phyloP scores from a whole-genome alignment of 768 basidiomycete genomes.

The Pleurotus eryngii region DNA sequence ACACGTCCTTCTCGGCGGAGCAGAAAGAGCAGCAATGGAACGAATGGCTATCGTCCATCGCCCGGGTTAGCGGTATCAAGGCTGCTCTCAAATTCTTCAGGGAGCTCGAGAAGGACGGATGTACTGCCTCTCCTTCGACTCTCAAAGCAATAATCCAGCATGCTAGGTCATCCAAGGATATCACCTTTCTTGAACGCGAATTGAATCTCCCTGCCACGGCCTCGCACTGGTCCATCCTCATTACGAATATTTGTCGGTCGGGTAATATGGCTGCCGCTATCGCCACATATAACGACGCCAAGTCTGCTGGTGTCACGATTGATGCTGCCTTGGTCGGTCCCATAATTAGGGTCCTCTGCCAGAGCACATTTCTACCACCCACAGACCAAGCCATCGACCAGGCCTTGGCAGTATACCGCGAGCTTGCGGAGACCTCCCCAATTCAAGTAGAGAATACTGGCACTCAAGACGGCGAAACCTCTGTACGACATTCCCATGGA shows the following conservation, averaged over 20 bases:
- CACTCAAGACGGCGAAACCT: slow-evolving; percentile 12
- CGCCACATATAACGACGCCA: slow-evolving; percentile 46
- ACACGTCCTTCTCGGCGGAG: slow-evolving; percentile 2
- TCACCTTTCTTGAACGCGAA: slow-evolving; percentile 37
- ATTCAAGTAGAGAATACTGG: slow-evolving; percentile 13
- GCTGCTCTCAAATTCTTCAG: slow-evolving; percentile 33
- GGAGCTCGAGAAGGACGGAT: slow-evolving; percentile 29
- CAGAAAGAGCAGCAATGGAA: slow-evolving; percentile 11
- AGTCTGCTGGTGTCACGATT: slow-evolving; percentile 39
- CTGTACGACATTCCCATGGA: slow-evolving; percentile 30
- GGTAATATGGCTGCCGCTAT: slow-evolving; percentile 39
- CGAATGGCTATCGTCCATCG: slow-evolving; percentile 14
- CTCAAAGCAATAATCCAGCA: slow-evolving; percentile 40
- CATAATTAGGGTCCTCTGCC: slow-evolving; percentile 50
- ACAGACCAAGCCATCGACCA: slow-evolving; percentile 44
- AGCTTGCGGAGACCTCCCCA: slow-evolving; percentile 35
- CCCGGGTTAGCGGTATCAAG: slow-evolving; percentile 25
- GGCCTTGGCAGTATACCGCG: slow-evolving; percentile 52
- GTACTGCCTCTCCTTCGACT: slow-evolving; percentile 22
- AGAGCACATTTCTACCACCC: slow-evolving; percentile 27
- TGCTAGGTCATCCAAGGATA: slow-evolving; percentile 36
- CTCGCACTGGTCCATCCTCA: slow-evolving; percentile 52
- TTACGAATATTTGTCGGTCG: slow-evolving; percentile 44
- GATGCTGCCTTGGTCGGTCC: slow-evolving; percentile 52
- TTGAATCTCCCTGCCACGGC: slow-evolving; percentile 38